Conservation (phyloP, 352 stramenopile species). For the Aphanomyces invadans region DNA sequence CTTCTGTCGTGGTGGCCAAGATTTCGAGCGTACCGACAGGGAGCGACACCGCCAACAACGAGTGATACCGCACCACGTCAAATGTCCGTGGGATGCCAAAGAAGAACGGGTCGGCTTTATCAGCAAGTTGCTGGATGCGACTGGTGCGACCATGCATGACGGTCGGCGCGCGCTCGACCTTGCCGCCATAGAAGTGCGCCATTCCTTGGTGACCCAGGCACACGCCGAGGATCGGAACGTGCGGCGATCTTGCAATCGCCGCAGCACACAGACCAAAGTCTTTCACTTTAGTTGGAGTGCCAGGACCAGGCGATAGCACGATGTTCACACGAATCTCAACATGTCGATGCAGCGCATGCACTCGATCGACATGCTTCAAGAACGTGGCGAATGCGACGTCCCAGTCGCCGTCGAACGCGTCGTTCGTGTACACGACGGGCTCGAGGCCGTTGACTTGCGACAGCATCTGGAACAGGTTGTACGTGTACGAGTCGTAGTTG, state of each 20-base stretch:
- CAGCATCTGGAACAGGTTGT: conserved; percentile 95
- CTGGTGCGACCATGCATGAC: conserved; percentile 93
- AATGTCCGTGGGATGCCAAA: conserved; percentile 57
- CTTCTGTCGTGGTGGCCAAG: conserved; percentile 49
- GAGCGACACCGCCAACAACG: conserved; percentile 51
- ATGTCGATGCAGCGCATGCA: conserved; percentile 32
- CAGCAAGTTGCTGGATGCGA: conserved; percentile 36
- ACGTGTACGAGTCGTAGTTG: conserved; percentile 98
- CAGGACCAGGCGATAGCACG: conserved; percentile 87
- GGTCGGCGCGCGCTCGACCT: conserved; percentile 68
- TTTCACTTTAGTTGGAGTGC: conserved; percentile 53
- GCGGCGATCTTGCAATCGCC: conserved; percentile 38
- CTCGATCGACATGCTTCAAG: conserved; percentile 36
- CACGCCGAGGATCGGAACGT: conserved; percentile 91
- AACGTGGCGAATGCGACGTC: conserved; percentile 51
- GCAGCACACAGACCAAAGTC: conserved; percentile 88
- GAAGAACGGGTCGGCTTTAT: conserved; percentile 40
- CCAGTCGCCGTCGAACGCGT: conserved; percentile 76
- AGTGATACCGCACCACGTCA: conserved; percentile 95
- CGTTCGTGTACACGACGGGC: conserved; percentile 89
- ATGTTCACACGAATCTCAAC: conserved; percentile 56
- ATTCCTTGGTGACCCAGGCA: conserved; percentile 97
- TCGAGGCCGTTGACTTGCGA: conserved; percentile 82
- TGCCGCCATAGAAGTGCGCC: conserved; percentile 77
- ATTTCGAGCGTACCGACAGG: conserved; percentile 34